These are phyloP conservation scores for Xylariales sp. DNA, from an alignment of 2,329 filamentous ascomycete genomes.

Conservation along the genomic window DNA sequence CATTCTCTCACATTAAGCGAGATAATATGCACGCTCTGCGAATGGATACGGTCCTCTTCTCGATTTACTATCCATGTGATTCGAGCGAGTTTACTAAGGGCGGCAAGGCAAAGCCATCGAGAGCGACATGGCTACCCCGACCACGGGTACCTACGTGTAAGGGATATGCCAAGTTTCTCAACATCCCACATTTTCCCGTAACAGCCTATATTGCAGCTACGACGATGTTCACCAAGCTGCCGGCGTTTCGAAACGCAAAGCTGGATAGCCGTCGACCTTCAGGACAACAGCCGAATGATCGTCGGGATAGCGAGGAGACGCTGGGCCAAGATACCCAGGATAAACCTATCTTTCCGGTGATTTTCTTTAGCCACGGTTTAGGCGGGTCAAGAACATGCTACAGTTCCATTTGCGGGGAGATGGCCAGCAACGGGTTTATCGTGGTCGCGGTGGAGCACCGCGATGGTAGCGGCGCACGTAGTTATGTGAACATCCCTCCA, in stretches of 20 bases:
- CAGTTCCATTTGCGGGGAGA: constrained; percentile 59
- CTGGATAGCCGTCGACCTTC: constrained; percentile 51
- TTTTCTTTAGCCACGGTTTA: constrained; percentile 64
- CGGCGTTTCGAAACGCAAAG: constrained; percentile 57
- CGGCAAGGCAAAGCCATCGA: constrained; percentile 38
- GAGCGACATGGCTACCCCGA: constrained; percentile 59
- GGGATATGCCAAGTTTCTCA: constrained; percentile 60
- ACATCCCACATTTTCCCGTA: constrained; percentile 41
- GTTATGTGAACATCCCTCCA: constrained; percentile 53
- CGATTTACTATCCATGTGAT: constrained; percentile 60
- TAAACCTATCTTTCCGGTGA: constrained; percentile 51
- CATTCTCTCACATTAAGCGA: constrained; percentile 35
- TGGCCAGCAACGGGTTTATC: constrained; percentile 62
- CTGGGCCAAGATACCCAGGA: constrained; percentile 9
- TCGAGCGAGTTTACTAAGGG: constrained; percentile 31
- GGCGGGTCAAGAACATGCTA: constrained; percentile 61
- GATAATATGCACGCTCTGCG: constrained; percentile 33
- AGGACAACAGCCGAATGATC: constrained; percentile 17
- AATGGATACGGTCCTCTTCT: constrained; percentile 56
- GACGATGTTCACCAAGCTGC: constrained; percentile 60
- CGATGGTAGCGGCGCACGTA: constrained; percentile 59
- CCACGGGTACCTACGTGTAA: constrained; percentile 51
- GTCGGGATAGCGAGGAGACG: constrained; percentile 14
- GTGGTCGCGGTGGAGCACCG: constrained; percentile 62
- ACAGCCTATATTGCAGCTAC: constrained; percentile 52